Base-by-base conservation (phyloP, 1,284 basidiomycete genomes). In the Ceratobasidium sp. region DNA sequence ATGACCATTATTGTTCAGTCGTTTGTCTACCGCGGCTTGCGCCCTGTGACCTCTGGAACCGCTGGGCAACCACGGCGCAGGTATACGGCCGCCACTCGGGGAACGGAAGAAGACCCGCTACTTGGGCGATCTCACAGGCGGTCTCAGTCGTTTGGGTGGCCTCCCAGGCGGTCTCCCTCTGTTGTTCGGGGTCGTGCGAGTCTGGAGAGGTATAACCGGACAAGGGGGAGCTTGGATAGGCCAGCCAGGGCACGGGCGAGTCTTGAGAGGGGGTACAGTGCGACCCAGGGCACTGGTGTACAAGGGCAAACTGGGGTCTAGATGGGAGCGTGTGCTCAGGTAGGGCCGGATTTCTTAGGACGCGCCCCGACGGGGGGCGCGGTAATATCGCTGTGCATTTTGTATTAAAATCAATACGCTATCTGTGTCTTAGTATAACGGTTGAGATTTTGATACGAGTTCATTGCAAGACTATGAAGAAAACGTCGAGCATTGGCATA, bases 1-100 rank as follows among this genome's bases (percentile, higher is more conserved):
- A 84, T 97, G 62, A 92, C 92, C 2, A 97, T 98, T 79, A 87
- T 92, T 77, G 79, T 85, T 11, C 92, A 92, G 80, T 85, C 85
- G 11, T 81, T 86, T 75, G 78, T 89, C 4, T 90, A 90, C 76
- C 79, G 81, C 7, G 76, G 75, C 49, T 56, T 68, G 65, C 65
- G 39, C 19, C 65, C 65, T 19, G 51, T 48, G n/a, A 56, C n/a
- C 1, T 37, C 56, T 8, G 24, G 14, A 16, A 43, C 65, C 4
- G 51, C n/a, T 14, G 65, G 65, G 29, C 31, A 68, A 29, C 51
- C 65, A 4, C 65, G 65, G 9, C 65, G 65, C 16, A 68, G 65
- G 65, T 68, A 68, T 31, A 39, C 65, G 24, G 49, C 56, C 22
- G 31, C 31, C n/a, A 31, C 29, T 8, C 65, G 51, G 22, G 37